Conservation (phyloP, 371 early-diverging fungal genomes). For the Choanephora cucurbitarum region DNA sequence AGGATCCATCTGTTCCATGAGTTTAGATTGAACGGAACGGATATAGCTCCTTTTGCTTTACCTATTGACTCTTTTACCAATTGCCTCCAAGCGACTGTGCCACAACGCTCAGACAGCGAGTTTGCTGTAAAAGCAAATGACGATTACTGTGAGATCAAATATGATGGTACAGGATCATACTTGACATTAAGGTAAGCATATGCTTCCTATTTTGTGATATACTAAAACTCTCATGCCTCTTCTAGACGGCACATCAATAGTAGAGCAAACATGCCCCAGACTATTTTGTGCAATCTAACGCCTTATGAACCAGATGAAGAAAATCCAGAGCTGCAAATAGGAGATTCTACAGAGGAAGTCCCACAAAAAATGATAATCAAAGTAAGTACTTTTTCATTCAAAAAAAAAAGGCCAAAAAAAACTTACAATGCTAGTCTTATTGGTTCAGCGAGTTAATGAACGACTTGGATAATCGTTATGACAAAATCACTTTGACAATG, state of each 20-base stretch:
- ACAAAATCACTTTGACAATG: slow-evolving; percentile 30
- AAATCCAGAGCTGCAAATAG: slow-evolving; percentile 19
- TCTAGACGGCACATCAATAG: not conserved
- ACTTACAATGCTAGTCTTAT: slow-evolving; percentile 14
- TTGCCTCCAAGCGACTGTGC: slow-evolving; percentile 24
- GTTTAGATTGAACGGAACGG: slow-evolving; percentile 17
- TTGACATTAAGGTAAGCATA: slow-evolving; percentile 27
- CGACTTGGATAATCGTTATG: slow-evolving; percentile 34
- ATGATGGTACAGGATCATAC: slow-evolving; percentile 29
- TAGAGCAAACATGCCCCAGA: slow-evolving; percentile 10
- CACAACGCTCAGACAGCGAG: slow-evolving; percentile 8
- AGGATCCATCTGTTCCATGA: slow-evolving; percentile 32
- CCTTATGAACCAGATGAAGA: slow-evolving; percentile 42
- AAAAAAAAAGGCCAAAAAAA: not conserved
- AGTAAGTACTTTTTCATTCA: slow-evolving; percentile 14
- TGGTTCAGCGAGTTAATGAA: slow-evolving; percentile 36
- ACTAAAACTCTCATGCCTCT: not conserved
- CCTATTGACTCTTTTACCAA: slow-evolving; percentile 29
- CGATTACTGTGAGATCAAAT: slow-evolving; percentile 36
- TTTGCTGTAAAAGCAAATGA: not conserved
- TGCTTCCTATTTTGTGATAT: not conserved
- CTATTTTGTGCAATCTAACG: slow-evolving; percentile 20
- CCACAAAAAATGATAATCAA: slow-evolving; percentile 31
- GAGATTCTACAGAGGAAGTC: slow-evolving; percentile 8
- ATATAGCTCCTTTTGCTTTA: slow-evolving; percentile 32